A percentile compares a stretch with the other conserved stretches of the same genome.
phyloP scores from a whole-genome alignment of 192 early-diverging fungal species.

The Paraglomus brasilianum region DNA sequence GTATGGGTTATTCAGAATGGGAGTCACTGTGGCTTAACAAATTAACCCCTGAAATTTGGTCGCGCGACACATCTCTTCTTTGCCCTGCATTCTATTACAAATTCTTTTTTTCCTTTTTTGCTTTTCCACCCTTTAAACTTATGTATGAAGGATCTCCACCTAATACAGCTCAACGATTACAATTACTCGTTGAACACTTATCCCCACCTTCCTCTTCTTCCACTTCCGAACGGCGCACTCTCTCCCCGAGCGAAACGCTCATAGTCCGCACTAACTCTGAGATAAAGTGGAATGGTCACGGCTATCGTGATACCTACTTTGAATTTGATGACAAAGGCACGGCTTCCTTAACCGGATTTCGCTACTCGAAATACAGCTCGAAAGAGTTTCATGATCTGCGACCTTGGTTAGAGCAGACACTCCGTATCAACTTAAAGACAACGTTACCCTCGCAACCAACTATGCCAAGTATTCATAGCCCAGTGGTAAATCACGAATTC shows the following conservation, averaged over 20 bases:
- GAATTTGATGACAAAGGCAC: constrained; percentile 7
- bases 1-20: no score
- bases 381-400: constrained; percentile 25
- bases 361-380: constrained; percentile 11
- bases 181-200: no score
- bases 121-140: no score
- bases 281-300: constrained; percentile 15
- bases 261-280: constrained; percentile 1
- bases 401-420: constrained; percentile 17
- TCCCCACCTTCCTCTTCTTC: no score
- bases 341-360: neutral
- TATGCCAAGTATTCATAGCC: neutral
- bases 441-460: neutral
- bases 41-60: no score
- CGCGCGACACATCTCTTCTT: no score
- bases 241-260: constrained; percentile 3
- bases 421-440: constrained; percentile 23
- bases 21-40: no score
- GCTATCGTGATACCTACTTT: constrained; percentile 14
- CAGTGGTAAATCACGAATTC: constrained; percentile 19
- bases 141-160: no score
- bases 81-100: no score
- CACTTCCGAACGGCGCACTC: constrained; percentile 5
- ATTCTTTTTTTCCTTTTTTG: no score
- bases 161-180: no score